These are phyloP conservation scores for Gaultheria prostrata DNA, from an alignment of 148 eudicot species.

Conservation along the genomic window DNA sequence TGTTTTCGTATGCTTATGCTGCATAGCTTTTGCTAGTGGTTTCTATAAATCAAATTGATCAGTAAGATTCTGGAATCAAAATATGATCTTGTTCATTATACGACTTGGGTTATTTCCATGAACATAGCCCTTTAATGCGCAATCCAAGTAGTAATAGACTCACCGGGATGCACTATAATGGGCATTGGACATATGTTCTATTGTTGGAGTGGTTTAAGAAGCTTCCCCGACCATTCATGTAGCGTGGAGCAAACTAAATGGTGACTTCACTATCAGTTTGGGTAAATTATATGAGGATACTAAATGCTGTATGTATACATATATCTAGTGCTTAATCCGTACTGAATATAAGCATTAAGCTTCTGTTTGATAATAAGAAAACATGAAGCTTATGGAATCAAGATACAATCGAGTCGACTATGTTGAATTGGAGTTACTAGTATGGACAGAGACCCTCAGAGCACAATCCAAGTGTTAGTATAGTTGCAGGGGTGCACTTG, in stretches of 20 bases:
- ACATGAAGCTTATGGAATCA: background rate
- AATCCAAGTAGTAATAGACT: background rate
- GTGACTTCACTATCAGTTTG: background rate
- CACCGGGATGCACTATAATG: background rate
- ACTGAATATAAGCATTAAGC: background rate
- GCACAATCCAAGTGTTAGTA: background rate
- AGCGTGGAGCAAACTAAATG: conserved; percentile 5
- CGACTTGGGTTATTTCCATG: background rate
- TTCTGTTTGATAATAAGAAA: background rate
- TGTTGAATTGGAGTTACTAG: background rate
- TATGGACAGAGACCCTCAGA: background rate
- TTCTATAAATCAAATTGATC: background rate
- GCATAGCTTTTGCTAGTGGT: background rate
- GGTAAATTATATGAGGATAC: background rate
- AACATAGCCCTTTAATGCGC: background rate
- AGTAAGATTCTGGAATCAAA: background rate
- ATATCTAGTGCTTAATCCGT: background rate
- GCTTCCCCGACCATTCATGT: background rate
- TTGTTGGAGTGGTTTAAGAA: background rate
- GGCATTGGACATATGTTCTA: background rate
- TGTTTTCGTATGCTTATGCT: background rate
- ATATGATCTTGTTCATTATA: background rate
- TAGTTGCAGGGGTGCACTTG: background rate
- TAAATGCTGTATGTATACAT: background rate
- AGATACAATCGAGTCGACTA: background rate